Base-by-base conservation (phyloP, 495 filamentous ascomycete species). In the Daldinia bambusicola region DNA sequence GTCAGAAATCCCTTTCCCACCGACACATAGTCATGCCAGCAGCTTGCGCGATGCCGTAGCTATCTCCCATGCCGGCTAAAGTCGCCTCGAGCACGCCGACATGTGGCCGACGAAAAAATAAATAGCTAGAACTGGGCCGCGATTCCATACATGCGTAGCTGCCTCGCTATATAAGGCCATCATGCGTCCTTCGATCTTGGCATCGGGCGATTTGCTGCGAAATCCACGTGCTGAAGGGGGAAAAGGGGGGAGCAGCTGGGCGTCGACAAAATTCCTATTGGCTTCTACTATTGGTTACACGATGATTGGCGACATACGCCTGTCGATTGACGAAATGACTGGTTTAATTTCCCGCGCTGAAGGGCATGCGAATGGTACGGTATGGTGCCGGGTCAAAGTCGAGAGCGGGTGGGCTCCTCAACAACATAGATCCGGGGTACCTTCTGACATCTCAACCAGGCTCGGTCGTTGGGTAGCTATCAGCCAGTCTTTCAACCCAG, bases 321-420 rank as follows among this genome's bases (percentile, higher is more conserved):
- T 69, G 57, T 61, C 70, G 70, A 73, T 73, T 73, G 70, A 73
- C 70, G 70, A 73, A 69, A 73, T 72, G 63, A 63, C 61, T 72
- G 48, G 70, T 69, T 48, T 59, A 38, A 56, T 62, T 61, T 62
- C 58, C 53, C 60, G 52, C 53, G 66, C 60, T 32, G 60, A 51
- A 40, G 34, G 31, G 22, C 34, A 10, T 36, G 31, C 43, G 26
- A 58, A 45, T 43, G 56, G 56, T 60, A 56, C 58, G 43, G 43
- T 48, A 8, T 48, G 16, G 9, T 48, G 43, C 22, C 55, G 4
- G 38, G 50, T 48, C 53, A 61, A 61, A 67, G 34, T 61, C 43
- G 14, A 63, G 56, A 26, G 22, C 26, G 40, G 37, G 26, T 43
- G 40, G 37, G 22, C 31, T 60, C 37, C 20, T 20, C 60, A 32